Conservation (phyloP, 768 basidiomycete genomes). For the Suillus weaverae region DNA sequence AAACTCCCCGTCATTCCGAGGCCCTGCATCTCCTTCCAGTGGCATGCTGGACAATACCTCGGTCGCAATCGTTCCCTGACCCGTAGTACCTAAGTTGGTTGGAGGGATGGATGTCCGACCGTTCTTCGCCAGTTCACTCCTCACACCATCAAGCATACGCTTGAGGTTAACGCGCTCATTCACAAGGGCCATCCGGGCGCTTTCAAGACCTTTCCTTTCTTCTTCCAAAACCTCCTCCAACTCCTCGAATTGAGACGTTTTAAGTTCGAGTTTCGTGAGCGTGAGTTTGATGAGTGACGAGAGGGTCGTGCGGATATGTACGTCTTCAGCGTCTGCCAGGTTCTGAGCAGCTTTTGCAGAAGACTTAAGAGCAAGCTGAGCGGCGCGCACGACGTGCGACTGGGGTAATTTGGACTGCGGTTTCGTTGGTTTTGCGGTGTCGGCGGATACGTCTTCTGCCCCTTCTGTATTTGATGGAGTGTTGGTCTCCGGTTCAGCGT, state of each 20-base stretch:
- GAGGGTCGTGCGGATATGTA: slow-evolving; percentile 74
- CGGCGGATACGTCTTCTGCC: slow-evolving; percentile 44
- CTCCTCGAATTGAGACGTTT: slow-evolving; percentile 93
- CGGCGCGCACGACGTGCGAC: slow-evolving; percentile 79
- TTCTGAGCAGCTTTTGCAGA: slow-evolving; percentile 82
- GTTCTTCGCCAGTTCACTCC: slow-evolving; percentile 62
- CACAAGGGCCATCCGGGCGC: slow-evolving; percentile 73
- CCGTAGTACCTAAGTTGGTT: slow-evolving; percentile 51
- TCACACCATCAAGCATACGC: slow-evolving; percentile 68
- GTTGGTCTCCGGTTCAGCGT: slow-evolving; percentile 15
- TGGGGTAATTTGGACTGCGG: slow-evolving; percentile 50
- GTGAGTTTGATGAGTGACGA: slow-evolving; percentile 84
- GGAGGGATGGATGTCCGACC: slow-evolving; percentile 39
- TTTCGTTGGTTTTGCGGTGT: slow-evolving; percentile 34
- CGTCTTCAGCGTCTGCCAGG: slow-evolving; percentile 82
- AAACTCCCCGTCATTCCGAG: slow-evolving; percentile 54
- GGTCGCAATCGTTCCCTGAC: slow-evolving; percentile 57
- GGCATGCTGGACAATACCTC: slow-evolving; percentile 49
- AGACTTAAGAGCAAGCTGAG: slow-evolving; percentile 82
- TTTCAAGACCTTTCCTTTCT: slow-evolving; percentile 84
- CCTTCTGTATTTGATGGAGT: slow-evolving; percentile 30
- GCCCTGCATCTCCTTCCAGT: slow-evolving; percentile 55
- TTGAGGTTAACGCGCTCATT: slow-evolving; percentile 75
- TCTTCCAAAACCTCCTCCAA: slow-evolving; percentile 90
- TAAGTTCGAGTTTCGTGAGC: slow-evolving; percentile 87